Percentiles rank a stretch among this genome's conserved stretches.
These are phyloP conservation scores for Lolium rigidum DNA, from an alignment of 176 grass and related monocot species.

Conservation along the genomic window DNA sequence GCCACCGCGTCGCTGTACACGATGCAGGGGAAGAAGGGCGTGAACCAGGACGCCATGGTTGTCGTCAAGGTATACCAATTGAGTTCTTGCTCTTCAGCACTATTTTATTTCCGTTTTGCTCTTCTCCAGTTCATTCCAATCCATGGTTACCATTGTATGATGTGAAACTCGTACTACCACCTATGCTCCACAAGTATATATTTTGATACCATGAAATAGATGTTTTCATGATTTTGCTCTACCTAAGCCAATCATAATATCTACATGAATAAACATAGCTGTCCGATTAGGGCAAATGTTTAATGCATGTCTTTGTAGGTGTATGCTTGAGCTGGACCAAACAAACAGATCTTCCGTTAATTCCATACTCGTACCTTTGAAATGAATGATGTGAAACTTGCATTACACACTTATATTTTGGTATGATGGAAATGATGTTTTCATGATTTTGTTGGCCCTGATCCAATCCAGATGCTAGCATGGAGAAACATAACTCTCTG, in stretches of 20 bases:
- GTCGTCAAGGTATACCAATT: constrained; percentile 64
- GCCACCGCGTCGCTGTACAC: constrained; percentile 75
- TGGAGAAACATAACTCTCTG: constrained; percentile 24
- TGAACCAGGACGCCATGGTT: constrained; percentile 97
- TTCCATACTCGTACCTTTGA: not conserved
- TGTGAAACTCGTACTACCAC: not conserved
- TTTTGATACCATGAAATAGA: constrained; percentile 3
- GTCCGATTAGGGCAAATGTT: not conserved
- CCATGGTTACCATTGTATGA: not conserved
- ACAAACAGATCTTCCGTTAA: constrained; percentile 26
- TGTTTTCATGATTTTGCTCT: constrained; percentile 26
- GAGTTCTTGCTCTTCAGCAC: not conserved
- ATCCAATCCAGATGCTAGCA: constrained; percentile 33
- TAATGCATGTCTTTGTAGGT: not conserved
- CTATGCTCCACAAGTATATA: constrained; percentile 3
- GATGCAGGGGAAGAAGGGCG: constrained; percentile 90
- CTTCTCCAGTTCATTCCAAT: constrained; percentile 3
- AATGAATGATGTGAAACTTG: constrained; percentile 14
- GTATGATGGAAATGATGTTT: constrained; percentile 1
- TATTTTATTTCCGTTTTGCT: not conserved
- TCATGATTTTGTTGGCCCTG: constrained; percentile 30
- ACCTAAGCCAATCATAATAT: constrained; percentile 28
- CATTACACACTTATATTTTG: constrained; percentile 24
- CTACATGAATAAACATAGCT: constrained; percentile 27
- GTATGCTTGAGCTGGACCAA: constrained; percentile 34